These are phyloP conservation scores for Tremella fuciformis DNA, from an alignment of 768 basidiomycete genomes.

Conservation along the genomic window DNA sequence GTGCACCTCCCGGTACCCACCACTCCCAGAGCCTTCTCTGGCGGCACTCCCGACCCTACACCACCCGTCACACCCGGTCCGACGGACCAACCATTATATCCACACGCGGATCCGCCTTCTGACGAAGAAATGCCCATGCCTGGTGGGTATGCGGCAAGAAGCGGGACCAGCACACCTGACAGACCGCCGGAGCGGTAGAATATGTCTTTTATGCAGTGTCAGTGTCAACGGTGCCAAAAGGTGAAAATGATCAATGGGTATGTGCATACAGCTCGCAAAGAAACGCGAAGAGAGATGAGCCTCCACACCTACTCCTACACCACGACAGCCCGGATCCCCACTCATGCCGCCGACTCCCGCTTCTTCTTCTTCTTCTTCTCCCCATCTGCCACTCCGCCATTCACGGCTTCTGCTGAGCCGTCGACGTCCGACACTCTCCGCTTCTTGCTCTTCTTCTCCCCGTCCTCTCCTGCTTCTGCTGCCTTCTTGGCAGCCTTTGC, in stretches of 20 bases:
- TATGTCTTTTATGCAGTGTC: too few species aligned
- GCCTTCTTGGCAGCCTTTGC: slow-evolving; percentile 50
- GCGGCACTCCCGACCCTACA: slow-evolving; percentile 29
- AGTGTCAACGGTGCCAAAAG: too few species aligned
- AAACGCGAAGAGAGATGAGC: background rate
- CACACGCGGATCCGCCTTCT: too few species aligned
- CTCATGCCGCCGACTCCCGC: slow-evolving; percentile 35
- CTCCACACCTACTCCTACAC: background rate
- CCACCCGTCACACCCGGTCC: slow-evolving; percentile 2
- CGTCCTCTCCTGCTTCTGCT: slow-evolving; percentile 48
- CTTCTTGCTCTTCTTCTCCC: slow-evolving; percentile 54
- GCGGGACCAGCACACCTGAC: too few species aligned
- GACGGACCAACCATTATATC: too few species aligned
- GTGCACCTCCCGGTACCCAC: slow-evolving; percentile 31
- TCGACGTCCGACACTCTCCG: slow-evolving; percentile 46
- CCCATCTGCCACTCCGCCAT: slow-evolving; percentile 39
- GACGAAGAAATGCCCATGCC: too few species aligned
- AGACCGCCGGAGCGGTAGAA: too few species aligned
- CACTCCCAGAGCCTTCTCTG: slow-evolving; percentile 29
- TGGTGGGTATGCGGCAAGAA: too few species aligned
- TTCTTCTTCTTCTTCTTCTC: slow-evolving; percentile 54
- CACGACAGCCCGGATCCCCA: background rate
- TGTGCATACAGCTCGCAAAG: slow-evolving; percentile 8
- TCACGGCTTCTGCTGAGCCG: slow-evolving; percentile 26
- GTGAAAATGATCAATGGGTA: slow-evolving; percentile 1